phyloP scores from a whole-genome alignment of 1,284 basidiomycete species.

The Afroboletus lepidellus region DNA sequence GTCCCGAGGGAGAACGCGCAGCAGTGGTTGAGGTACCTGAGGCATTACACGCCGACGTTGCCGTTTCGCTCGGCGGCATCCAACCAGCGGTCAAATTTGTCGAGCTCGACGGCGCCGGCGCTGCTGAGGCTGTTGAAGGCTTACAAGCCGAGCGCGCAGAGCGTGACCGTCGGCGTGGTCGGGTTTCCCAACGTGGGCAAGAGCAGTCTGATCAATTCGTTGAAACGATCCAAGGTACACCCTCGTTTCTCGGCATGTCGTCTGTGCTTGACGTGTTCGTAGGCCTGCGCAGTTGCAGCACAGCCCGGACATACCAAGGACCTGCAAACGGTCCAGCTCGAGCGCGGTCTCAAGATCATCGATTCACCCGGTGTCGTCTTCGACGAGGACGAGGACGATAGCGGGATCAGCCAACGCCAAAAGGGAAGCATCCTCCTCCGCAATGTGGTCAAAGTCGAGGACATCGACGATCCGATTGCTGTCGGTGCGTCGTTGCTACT shows the following conservation, averaged over 20 bases:
- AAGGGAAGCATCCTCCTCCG: slow-evolving; percentile 77
- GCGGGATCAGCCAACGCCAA: slow-evolving; percentile 50
- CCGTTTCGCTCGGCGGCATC: slow-evolving; percentile 91
- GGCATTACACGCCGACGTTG: slow-evolving; percentile 89
- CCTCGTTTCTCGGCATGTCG: slow-evolving; percentile 18
- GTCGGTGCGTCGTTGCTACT: slow-evolving; percentile 59
- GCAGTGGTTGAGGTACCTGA: slow-evolving; percentile 86
- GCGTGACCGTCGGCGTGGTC: slow-evolving; percentile 90
- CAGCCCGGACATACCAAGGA: slow-evolving; percentile 95
- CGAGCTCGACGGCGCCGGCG: slow-evolving; percentile 73
- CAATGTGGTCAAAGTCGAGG: slow-evolving; percentile 91
- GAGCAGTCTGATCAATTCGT: slow-evolving; percentile 91
- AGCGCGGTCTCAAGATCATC: slow-evolving; percentile 88
- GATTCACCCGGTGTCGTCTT: slow-evolving; percentile 98
- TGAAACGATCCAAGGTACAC: slow-evolving; percentile 82
- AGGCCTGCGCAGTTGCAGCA: slow-evolving; percentile 90
- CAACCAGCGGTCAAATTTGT: slow-evolving; percentile 77
- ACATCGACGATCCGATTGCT: slow-evolving; percentile 86
- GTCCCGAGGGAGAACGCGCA: slow-evolving; percentile 89
- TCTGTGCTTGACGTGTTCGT: slow-evolving; percentile 33
- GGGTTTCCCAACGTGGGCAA: slow-evolving; percentile 99
- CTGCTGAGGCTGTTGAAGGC: slow-evolving; percentile 90
- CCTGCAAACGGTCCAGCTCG: slow-evolving; percentile 90
- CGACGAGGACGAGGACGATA: slow-evolving; percentile 62
- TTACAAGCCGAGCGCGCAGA: slow-evolving; percentile 73